Evolutionary conservation across 2,329 filamentous ascomycete genomes (phyloP), one percentile per base, ranked within the genome.

Genomic region (Fusarium sp.): DNA sequence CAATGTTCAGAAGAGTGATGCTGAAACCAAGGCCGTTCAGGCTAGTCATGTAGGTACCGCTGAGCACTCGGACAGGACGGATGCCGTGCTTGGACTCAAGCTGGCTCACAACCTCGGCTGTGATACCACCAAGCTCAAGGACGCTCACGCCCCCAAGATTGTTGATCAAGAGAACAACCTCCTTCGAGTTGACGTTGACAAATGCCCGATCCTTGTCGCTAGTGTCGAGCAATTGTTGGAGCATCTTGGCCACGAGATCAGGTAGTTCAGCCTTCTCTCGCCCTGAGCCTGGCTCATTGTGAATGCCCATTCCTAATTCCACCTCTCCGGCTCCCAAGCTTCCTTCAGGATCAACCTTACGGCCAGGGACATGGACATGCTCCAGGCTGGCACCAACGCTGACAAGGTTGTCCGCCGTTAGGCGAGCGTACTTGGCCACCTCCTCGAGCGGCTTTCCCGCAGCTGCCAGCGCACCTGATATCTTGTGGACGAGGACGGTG

Each of bases 331-430:
- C 79, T 48, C 82, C 85, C 61, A 95, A 80, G 43, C 73, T 78
- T 30, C 90, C 89, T 27, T 89, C 88, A 44, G 85, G 85, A 69
- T 89, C 87, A 7, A 84, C 77, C 2, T 84, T 87, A 65, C 94
- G 88, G 5, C 95, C 95, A 0, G 95, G 95, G 0, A 98, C 93
- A 77, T 98, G 95, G n/a, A 98, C 95, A 78, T 97, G 95, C 69
- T 92, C 91, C 43, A 98, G 83, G 56, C 93, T 95, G 4, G 93
- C 92, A 15, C 95, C 95, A 23, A 98, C 93, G 43, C 92, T 94
- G 36, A 97, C 92, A 7, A 95, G 82, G 77, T 97, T 97, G 16
- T 89, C 85, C 3, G 93, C 91, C 4, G 89, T 88, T 52, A 94
- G 82, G 75, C 90, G 86, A 7, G 94, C 94, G 11, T 95, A 88